phyloP scores from a whole-genome alignment of 1,284 basidiomycete species.

The Ustilago sp. region DNA sequence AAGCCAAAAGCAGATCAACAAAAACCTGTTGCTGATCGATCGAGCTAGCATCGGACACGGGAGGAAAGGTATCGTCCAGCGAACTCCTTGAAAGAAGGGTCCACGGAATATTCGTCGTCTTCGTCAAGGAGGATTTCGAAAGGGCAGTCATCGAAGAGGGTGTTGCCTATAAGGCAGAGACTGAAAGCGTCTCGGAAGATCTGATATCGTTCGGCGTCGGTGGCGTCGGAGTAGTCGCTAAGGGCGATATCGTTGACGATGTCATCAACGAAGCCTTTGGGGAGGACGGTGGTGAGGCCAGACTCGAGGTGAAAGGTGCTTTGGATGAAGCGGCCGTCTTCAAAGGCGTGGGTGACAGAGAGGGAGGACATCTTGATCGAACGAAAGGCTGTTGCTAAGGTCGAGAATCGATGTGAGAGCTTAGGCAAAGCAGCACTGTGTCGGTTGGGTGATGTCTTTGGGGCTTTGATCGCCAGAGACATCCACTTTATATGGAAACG shows the following conservation, averaged over 20 bases:
- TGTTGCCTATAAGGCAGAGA: background rate
- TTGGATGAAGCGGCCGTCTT: background rate
- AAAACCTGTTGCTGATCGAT: background rate
- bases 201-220: background rate
- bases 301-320: background rate
- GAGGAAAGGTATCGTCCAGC: background rate
- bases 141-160: background rate
- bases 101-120: background rate
- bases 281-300: background rate
- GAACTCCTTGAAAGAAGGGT: background rate
- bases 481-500: background rate
- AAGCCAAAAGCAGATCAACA: background rate
- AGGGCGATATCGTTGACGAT: background rate
- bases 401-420: background rate
- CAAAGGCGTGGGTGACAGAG: background rate
- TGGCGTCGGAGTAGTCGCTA: background rate
- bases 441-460: background rate
- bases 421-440: background rate
- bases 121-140: constrained; percentile 1
- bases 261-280: background rate
- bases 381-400: background rate
- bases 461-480: background rate
- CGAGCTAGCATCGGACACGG: background rate
- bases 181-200: background rate
- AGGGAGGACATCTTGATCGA: constrained; percentile 1